Percentiles rank a stretch among this genome's conserved stretches.
phyloP scores from a whole-genome alignment of 2,329 filamentous ascomycete genomes.

The Hypoxylon sp. region DNA sequence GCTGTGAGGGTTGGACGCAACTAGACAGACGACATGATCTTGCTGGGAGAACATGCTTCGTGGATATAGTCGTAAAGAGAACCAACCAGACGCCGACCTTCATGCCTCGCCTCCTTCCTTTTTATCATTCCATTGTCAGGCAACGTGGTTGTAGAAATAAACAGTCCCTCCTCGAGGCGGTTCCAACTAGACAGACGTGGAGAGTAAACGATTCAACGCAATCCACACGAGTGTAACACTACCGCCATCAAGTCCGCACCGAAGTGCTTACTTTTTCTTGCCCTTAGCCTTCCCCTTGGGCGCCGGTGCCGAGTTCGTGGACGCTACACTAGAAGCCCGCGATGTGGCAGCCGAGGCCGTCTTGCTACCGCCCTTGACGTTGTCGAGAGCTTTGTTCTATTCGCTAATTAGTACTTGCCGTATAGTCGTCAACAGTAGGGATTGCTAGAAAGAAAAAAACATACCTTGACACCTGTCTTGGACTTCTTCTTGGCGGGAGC shows the following conservation, averaged over 20 bases:
- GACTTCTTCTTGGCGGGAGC: conserved; percentile 94
- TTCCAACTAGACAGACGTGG: background rate
- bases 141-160: background rate
- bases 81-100: conserved; percentile 18
- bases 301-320: conserved; percentile 66
- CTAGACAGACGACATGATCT: background rate
- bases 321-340: conserved; percentile 86
- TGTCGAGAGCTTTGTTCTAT: conserved; percentile 93
- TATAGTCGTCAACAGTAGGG: background rate
- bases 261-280: conserved; percentile 59
- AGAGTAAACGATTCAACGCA: background rate
- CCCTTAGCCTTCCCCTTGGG: conserved; percentile 56
- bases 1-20: background rate
- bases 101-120: background rate
- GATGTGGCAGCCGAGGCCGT: conserved; percentile 78
- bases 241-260: background rate
- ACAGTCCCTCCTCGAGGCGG: background rate
- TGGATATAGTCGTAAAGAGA: conserved; percentile 6
- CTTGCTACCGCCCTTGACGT: conserved; percentile 79
- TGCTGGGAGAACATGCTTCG: background rate
- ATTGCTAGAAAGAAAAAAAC: conserved; percentile 39
- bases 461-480: conserved; percentile 87
- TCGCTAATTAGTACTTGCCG: conserved; percentile 22
- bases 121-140: conserved; percentile 19
- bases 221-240: background rate